Base-by-base conservation (phyloP, 2,329 filamentous ascomycete genomes). In the Phaeophleospora eucalypticola region DNA sequence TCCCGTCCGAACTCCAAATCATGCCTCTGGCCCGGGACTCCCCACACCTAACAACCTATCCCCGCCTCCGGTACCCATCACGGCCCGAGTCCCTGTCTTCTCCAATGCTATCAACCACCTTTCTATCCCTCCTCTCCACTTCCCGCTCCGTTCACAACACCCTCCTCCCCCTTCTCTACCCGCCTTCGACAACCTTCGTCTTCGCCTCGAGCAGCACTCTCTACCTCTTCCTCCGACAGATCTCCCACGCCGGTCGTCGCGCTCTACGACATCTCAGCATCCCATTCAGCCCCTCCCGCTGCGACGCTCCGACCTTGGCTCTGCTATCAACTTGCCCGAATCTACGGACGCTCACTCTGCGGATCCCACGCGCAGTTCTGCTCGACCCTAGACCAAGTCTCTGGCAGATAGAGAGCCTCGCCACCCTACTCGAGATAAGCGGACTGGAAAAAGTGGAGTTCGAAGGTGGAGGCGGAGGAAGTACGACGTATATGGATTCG, bases 81-180 rank as follows among this genome's bases (percentile, higher is more conserved):
- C n/a, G n/a, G n/a, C n/a, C n/a, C n/a, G n/a, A n/a, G n/a, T n/a
- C n/a, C n/a, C n/a, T n/a, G n/a, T n/a, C n/a, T n/a, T n/a, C n/a
- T n/a, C n/a, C n/a, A n/a, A n/a, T n/a, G n/a, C n/a, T n/a, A n/a
- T 63, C 76, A 16, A 58, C 69, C 49, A 64, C 77, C 17, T 63
- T 71, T 52, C 63, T 68, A 3, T 61, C 65, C 32, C 62, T 76
- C 40, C 63, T 76, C 3, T 53, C 58, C 2, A 71, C 71, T 16
- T 74, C 69, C 55, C 65, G 61, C 12, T 63, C 61, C 14, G 64
- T 73, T 39, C 60, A 72, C 52, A 42, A 60, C 15, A 74, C 77
- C 64, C 71, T 71, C 0, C 56, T 61, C 1, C 63, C 67, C 20
- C 61, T 77, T 2, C 65, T 79, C 3, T 80, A 76, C 60, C 63